Base-by-base conservation (phyloP, 2,329 filamentous ascomycete species). In the Penicillium carneum region DNA sequence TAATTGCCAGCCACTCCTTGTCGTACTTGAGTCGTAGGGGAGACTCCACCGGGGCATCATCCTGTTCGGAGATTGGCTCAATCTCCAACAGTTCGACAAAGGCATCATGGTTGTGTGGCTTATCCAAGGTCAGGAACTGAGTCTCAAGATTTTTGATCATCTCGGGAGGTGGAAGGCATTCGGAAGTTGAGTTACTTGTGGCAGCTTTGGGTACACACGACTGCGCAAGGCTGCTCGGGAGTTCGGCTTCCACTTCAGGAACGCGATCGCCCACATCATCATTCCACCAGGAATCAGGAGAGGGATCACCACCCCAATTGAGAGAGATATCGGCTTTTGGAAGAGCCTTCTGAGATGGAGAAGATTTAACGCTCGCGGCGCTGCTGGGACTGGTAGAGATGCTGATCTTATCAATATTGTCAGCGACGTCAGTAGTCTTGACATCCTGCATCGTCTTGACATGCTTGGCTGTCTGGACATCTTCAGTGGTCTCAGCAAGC, bases 1-100 rank as follows among this genome's bases (percentile, higher is more conserved):
- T 93, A 65, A 99, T 97, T 43, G 95, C 90, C 8, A 99, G 87
- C 94, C 94, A 99, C 79, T 99, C 95, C 11, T 89, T 87, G 76
- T 99, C 95, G 74, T 99, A 98, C 49, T 88, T 81, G 0, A 97
- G 83, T 11, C 80, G 82, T 67, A 87, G 85, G 0, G 87, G 87
- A 1, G 81, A 77, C 16, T 79, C 33, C 4, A 33, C 16, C 9
- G 63, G 50, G 11, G 49, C 55, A 20, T 48, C 50, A 34, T 64
- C 56, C 4, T 76, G 64, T 0, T 77, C 61, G 16, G 83, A 79
- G 43, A 84, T 72, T 3, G 87, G 81, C 2, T 79, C 72, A 18
- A 94, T 81, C 34, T 90, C 85, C 36, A 90, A 81, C 2, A 98
- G 82, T 69, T 98, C 92, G 2, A 99, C 83, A 73, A 94, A 98